Evolutionary conservation across 805 yeast genomes (phyloP).

Genomic region (Yamadazyma laniorum): DNA sequence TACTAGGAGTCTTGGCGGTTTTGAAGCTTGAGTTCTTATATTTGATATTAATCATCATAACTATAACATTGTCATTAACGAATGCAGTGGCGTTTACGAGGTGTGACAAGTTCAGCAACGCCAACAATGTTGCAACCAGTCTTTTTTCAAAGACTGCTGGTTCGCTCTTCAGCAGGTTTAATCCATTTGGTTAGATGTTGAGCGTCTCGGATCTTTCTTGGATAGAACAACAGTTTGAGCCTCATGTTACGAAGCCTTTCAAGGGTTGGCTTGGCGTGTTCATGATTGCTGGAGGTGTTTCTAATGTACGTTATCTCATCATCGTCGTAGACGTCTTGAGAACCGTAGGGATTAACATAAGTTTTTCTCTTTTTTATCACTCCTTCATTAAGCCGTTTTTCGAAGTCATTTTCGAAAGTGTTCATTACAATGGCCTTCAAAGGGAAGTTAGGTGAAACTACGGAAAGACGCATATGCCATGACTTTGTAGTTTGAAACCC

Average conservation of each 20-base stretch:
- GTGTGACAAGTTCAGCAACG: constrained; percentile 90
- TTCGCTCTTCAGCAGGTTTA: constrained; percentile 45
- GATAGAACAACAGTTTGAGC: too few relatives aligned
- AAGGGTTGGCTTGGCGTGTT: background rate
- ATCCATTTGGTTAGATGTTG: constrained; percentile 30
- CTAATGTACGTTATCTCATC: constrained; percentile 11
- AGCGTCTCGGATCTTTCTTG: too few relatives aligned
- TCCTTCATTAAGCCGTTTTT: constrained; percentile 9
- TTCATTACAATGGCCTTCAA: too few relatives aligned
- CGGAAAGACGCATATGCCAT: too few relatives aligned
- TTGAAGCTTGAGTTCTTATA: constrained; percentile 73
- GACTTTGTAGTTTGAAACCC: too few relatives aligned
- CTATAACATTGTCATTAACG: constrained; percentile 69
- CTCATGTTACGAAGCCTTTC: background rate
- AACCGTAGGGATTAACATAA: constrained; percentile 1
- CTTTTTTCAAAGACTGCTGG: constrained; percentile 55
- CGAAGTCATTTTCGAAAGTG: background rate
- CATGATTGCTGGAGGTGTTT: background rate
- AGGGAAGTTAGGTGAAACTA: too few relatives aligned
- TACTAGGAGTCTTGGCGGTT: constrained; percentile 73
- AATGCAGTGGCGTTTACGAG: constrained; percentile 88
- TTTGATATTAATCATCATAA: constrained; percentile 61
- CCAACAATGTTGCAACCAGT: constrained; percentile 61
- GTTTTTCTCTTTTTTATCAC: constrained; percentile 14
- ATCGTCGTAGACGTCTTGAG: background rate